Conservation (phyloP, 306 rosid genomes). For the Castanea sativa region DNA sequence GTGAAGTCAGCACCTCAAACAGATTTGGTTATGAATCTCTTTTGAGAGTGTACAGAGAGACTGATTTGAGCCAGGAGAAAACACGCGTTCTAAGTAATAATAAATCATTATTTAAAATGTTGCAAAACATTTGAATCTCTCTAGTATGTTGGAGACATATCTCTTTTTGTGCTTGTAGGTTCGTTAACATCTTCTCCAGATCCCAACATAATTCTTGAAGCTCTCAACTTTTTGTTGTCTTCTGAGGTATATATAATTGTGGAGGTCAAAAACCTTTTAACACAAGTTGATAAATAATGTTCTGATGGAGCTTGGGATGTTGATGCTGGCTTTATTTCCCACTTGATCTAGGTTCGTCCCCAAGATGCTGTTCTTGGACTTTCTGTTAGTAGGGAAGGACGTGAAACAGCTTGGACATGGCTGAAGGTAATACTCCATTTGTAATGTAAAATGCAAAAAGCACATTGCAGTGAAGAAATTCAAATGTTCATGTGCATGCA, state of each 20-base stretch:
- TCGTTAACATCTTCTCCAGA: slow-evolving; percentile 43
- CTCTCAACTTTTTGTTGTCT: slow-evolving; percentile 43
- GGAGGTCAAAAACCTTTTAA: slow-evolving; percentile 9
- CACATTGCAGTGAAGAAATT: not conserved
- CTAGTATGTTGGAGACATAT: not conserved
- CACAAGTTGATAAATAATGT: slow-evolving; percentile 1
- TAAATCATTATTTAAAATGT: not conserved
- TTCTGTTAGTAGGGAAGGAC: slow-evolving; percentile 55
- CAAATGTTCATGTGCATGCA: not conserved
- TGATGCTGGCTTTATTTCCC: slow-evolving; percentile 11
- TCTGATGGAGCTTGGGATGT: slow-evolving; percentile 24
- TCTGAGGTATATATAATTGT: slow-evolving; percentile 30
- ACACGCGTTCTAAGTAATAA: slow-evolving; percentile 75
- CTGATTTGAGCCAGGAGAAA: slow-evolving; percentile 86
- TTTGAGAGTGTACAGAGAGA: slow-evolving; percentile 75
- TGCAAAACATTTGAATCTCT: not conserved
- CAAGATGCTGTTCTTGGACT: slow-evolving; percentile 85
- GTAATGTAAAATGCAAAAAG: slow-evolving; percentile 5
- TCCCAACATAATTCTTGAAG: slow-evolving; percentile 43
- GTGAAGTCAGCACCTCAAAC: slow-evolving; percentile 48
- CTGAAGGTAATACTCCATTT: slow-evolving; percentile 55
- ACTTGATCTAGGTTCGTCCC: slow-evolving; percentile 61
- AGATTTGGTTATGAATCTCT: slow-evolving; percentile 71
- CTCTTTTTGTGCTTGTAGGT: slow-evolving; percentile 21
- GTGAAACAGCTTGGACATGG: slow-evolving; percentile 86